Evolutionary conservation across 2,329 filamentous ascomycete genomes (phyloP), one percentile per base, ranked within the genome.

Genomic region (Pseudopithomyces chartarum): DNA sequence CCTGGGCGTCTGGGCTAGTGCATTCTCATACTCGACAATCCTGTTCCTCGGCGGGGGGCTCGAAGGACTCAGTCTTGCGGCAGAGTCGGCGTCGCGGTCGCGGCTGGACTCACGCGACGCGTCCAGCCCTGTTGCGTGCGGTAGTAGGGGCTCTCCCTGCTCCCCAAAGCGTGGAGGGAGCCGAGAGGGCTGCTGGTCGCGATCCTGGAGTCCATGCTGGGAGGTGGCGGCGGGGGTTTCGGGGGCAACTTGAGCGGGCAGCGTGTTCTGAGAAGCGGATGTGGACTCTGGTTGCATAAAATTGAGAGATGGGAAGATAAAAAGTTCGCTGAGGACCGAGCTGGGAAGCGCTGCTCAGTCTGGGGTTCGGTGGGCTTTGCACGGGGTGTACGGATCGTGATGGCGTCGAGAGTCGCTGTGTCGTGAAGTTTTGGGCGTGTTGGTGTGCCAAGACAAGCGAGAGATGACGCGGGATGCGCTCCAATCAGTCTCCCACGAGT

Each of bases 221-320:
- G 77, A 79, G 70, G 77, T 59, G 55, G 73, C 58, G 56, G 61
- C 45, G 46, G 63, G 55, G 61, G 70, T 66, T 68, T 75, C 63
- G 66, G 68, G 68, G 66, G 73, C 65, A 69, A 71, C 69, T 66
- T 78, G 70, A 68, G 74, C 61, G 64, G 73, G 68, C 58, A 71
- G 69, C 66, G 73, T 76, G 75, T 78, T 78, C 77, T 79, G 79
- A 71, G 74, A 78, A 73, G 76, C 77, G 78, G 80, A 75, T 70
- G 79, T 69, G 68, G 80, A 76, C 83, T 83, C 85, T 81, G 85
- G 75, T 82, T 85, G 85, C 86, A 88, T 88, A 87, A 83, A 88
- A 87, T 74, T 71, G 72, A 75, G 71, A 67, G 65, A 62, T 62
- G 63, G n/a, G 66, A 65, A 69, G 57, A 57, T 62, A 58, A 62